Conservation (phyloP, 2,329 filamentous ascomycete genomes). For the Epicoccum sorghinum region DNA sequence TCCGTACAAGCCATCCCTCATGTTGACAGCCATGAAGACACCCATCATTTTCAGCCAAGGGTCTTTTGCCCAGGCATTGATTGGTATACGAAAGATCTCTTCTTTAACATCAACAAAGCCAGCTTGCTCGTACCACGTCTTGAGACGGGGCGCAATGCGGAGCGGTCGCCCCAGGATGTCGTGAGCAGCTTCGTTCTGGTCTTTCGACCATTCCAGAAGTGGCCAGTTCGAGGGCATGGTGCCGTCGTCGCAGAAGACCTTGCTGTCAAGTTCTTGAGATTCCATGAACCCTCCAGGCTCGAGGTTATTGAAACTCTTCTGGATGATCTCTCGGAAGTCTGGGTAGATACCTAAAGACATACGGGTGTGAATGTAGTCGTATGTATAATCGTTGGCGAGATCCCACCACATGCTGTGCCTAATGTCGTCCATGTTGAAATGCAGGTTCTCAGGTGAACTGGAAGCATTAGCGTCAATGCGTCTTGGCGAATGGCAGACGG, state of each 20-base stretch:
- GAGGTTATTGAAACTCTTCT: constrained; percentile 58
- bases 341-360: constrained; percentile 64
- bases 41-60: constrained; percentile 56
- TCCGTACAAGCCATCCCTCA: constrained; percentile 53
- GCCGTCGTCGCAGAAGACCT: constrained; percentile 59
- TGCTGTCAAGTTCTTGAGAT: constrained; percentile 51
- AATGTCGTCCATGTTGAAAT: constrained; percentile 75
- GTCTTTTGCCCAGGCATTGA: constrained; percentile 59
- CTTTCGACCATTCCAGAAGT: constrained; percentile 56
- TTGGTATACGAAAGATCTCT: constrained; percentile 59
- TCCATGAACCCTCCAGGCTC: constrained; percentile 63
- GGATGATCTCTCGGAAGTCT: constrained; percentile 63
- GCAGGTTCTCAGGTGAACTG: constrained; percentile 70
- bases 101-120: constrained; percentile 65
- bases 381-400: constrained; percentile 48
- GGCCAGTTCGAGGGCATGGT: constrained; percentile 58
- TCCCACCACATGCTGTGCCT: constrained; percentile 63
- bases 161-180: constrained; percentile 53
- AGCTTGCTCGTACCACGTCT: constrained; percentile 60
- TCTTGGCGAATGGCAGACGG: not conserved
- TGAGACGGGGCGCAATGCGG: constrained; percentile 60
- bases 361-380: constrained; percentile 67
- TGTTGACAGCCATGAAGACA: constrained; percentile 56
- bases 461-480: not conserved
- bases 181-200: constrained; percentile 53